Percentiles rank a stretch among this genome's conserved stretches.
Evolutionary conservation across 2,329 filamentous ascomycete species (phyloP).

Genomic region (Tolypocladium guangdongense): DNA sequence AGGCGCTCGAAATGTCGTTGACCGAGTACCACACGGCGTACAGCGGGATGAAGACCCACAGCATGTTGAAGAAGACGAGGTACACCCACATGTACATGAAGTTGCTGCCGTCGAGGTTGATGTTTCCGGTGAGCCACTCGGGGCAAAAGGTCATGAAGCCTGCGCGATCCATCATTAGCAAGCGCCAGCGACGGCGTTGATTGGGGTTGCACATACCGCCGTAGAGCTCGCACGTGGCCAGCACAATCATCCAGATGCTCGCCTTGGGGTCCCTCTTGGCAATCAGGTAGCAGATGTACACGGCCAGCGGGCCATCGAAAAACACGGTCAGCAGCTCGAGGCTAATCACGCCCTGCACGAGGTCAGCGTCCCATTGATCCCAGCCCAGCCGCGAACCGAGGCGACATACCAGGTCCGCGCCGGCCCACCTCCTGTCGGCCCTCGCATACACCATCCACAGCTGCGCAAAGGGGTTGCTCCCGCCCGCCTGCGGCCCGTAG

Average conservation of each 20-base stretch:
- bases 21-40: slow-evolving; percentile 47
- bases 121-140: slow-evolving; percentile 53
- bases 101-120: slow-evolving; percentile 53
- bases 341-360: slow-evolving; percentile 42
- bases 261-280: slow-evolving; percentile 41
- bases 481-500: slow-evolving; percentile 47
- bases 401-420: slow-evolving; percentile 42
- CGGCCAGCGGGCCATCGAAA: slow-evolving; percentile 47
- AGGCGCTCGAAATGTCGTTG: slow-evolving; percentile 43
- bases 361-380: slow-evolving; percentile 1
- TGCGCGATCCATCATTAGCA: slow-evolving; percentile 11
- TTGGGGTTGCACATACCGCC: slow-evolving; percentile 35
- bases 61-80: slow-evolving; percentile 56
- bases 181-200: neutral
- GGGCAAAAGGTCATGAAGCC: slow-evolving; percentile 63
- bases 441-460: slow-evolving; percentile 61
- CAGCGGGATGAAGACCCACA: slow-evolving; percentile 55
- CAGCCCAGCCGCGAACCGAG: neutral
- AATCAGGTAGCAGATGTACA: slow-evolving; percentile 50
- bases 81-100: slow-evolving; percentile 61
- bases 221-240: slow-evolving; percentile 57
- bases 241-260: slow-evolving; percentile 51
- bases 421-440: slow-evolving; percentile 53
- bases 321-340: slow-evolving; percentile 57
- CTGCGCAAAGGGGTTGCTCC: slow-evolving; percentile 42